These are phyloP conservation scores for Mycena chlorophos DNA, from an alignment of 768 basidiomycete genomes.

Conservation along the genomic window DNA sequence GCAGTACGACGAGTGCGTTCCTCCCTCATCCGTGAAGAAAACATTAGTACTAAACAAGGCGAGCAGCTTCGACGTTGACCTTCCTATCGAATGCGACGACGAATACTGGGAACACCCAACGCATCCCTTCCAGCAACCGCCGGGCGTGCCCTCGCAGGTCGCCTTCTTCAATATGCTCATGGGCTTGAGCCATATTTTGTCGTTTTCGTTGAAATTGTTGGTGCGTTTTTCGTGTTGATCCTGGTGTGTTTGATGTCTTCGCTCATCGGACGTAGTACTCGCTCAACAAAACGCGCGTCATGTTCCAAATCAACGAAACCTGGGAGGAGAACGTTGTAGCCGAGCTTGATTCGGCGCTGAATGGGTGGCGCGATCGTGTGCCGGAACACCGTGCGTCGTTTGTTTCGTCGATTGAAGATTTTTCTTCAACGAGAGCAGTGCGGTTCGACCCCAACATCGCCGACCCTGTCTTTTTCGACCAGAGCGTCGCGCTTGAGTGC, in stretches of 20 bases:
- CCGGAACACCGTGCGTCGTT: constrained; percentile 43
- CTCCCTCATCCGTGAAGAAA: neutral
- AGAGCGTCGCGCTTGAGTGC: constrained; percentile 41
- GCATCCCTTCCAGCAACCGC: constrained; percentile 54
- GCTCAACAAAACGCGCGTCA: constrained; percentile 37
- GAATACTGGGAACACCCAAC: constrained; percentile 60
- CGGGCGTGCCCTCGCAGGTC: constrained; percentile 44
- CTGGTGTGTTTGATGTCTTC: neutral
- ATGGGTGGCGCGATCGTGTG: constrained; percentile 60
- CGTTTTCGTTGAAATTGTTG: constrained; percentile 50
- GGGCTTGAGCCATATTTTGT: constrained; percentile 50
- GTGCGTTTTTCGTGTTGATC: constrained; percentile 38
- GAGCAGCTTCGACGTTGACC: constrained; percentile 60
- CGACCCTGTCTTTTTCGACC: constrained; percentile 34
- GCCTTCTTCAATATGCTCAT: constrained; percentile 46
- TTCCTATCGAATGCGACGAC: constrained; percentile 68
- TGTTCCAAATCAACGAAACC: constrained; percentile 23
- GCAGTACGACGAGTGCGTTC: constrained; percentile 56
- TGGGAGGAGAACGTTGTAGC: constrained; percentile 58
- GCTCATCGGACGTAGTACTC: constrained; percentile 44
- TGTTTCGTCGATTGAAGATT: neutral
- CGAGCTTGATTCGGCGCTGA: constrained; percentile 62
- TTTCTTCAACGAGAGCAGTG: constrained; percentile 33
- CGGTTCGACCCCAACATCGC: constrained; percentile 27
- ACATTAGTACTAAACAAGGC: no score